Evolutionary conservation across 2,329 filamentous ascomycete species (phyloP), one percentile per base, ranked within the genome.

Genomic region (Ophiostoma tasmaniense): DNA sequence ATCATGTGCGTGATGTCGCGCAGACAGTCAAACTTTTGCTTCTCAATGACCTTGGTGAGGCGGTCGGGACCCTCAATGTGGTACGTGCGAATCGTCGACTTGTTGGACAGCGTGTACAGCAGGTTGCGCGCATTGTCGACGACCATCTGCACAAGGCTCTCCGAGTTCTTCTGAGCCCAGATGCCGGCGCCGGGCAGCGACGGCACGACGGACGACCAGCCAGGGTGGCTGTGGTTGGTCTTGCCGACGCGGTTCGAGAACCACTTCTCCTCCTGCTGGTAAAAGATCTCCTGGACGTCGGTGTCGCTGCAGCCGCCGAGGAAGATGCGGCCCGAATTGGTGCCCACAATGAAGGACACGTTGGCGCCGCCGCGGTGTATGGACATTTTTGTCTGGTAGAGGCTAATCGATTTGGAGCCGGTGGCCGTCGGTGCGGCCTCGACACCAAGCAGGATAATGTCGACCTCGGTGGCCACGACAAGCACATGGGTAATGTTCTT

Each of bases 181-280:
- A 87, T 78, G 2, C 79, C 76, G n/a, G 80, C 71, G 2, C 71
- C 71, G 0, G 75, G 80, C 0, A 86, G 73, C 0, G 79, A 81
- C 0, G 87, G 85, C 2, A 92, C 81, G 2, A 90, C 83, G 13
- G 86, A 89, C 69, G 85, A 84, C 82, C 91, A 89, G 42, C 90
- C 89, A 3, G 86, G 88, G 76, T 86, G 89, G 66, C 90, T 94
- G 77, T 97, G 95, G 76, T 96, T 96, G 72, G 94, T 88, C 79
- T 93, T 97, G 71, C 90, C 89, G 76, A 92, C 96, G 73, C 90
- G 87, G 78, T 89, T 93, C 67, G 91, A 90, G 76, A 99, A 99
- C 95, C 95, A 99, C 74, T 91, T 90, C 79, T 99, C 95, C 78
- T 98, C 93, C 75, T 97, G 93, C 79, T 98, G 94, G 77, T 99